These are phyloP conservation scores for Castanea mollissima DNA, from an alignment of 306 rosid genomes.

Conservation along the genomic window DNA sequence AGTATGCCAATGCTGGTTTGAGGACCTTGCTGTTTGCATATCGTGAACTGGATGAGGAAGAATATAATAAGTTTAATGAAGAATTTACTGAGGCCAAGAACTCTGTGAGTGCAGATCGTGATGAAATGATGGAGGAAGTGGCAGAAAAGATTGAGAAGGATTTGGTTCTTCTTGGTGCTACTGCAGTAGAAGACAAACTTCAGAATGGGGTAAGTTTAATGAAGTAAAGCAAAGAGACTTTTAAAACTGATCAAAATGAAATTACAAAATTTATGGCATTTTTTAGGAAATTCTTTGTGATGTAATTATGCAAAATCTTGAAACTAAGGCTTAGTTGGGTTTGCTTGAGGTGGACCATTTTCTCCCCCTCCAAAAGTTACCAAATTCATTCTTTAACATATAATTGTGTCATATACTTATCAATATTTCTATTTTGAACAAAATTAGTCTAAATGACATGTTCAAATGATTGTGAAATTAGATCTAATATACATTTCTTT, in stretches of 20 bases:
- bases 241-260: neutral
- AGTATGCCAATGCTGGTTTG: conserved; percentile 96
- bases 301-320: neutral
- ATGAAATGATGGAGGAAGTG: conserved; percentile 61
- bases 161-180: conserved; percentile 95
- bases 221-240: conserved; percentile 2
- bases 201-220: conserved; percentile 78
- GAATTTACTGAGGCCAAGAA: conserved; percentile 75
- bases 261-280: neutral
- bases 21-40: conserved; percentile 90
- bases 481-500: conserved; percentile 11
- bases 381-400: conserved; percentile 4
- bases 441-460: neutral
- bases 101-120: conserved; percentile 71
- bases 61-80: conserved; percentile 53
- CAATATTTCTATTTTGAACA: neutral
- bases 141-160: conserved; percentile 75
- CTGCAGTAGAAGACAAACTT: conserved; percentile 99
- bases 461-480: neutral
- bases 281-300: neutral
- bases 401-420: neutral
- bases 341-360: neutral
- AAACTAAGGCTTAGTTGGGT: conserved; percentile 1
- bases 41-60: conserved; percentile 72
- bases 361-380: neutral